Evolutionary conservation across 2,329 filamentous ascomycete genomes (phyloP), one percentile per base, ranked within the genome.

Genomic region (Clonostachys chloroleuca): DNA sequence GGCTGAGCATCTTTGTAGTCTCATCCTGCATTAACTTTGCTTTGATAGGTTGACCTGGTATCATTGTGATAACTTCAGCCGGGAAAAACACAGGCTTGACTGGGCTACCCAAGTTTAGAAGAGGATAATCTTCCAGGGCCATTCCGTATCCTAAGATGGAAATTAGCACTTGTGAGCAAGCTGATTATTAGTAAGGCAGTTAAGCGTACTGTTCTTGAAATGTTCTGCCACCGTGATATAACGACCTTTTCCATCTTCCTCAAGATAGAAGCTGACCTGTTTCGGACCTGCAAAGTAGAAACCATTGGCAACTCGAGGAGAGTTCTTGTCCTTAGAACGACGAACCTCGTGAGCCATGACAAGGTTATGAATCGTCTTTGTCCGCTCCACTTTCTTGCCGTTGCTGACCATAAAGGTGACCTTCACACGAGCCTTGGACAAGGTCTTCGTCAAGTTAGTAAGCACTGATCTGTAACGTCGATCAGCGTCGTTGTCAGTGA

Each of bases 1-100:
- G 89, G 1, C 67, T 67, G 42, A 92, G 81, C 88, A 94, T 92
- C 1, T 68, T 57, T 0, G 76, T 72, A 0, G 86, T 87, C 58
- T 92, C 86, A 0, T 72, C 63, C 0, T 75, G 69, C 1, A 62
- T 74, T 14, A 92, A 70, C 55, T 83, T 82, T 5, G 76, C 67
- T 37, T 77, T 80, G 18, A 83, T 73, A 0, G 77, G 63, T 57
- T 94, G 88, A 0, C 86, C 87, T 2, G 78, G 73, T 9, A 81
- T 59, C 4, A 94, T 75, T 5, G 69, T 63, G 51, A 87, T 83
- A 6, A 83, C 68, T 59, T 92, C 86, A 0, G 80, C 77, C 0
- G 87, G 86, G 36, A 88, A 64, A 54, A 86, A 89, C 1, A 71
- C 72, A 0, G 86, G 84, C 12, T 75, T 77, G 1, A 69, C 63